Base-by-base conservation (phyloP, 352 stramenopile genomes). In the Pythium periplocum region DNA sequence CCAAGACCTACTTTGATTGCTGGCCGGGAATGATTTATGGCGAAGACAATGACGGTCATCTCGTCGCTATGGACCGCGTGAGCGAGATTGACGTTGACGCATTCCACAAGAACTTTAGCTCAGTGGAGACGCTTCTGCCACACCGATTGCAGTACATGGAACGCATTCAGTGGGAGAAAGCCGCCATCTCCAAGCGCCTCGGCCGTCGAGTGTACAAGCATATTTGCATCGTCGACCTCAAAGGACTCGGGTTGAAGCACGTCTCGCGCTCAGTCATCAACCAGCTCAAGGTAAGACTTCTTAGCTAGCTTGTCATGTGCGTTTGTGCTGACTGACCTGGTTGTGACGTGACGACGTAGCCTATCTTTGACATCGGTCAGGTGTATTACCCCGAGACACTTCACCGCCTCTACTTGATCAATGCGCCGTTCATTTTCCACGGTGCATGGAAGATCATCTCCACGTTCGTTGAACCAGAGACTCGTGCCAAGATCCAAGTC, bases 401-500 rank as follows among this genome's bases (percentile, higher is more conserved):
- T 34, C 80, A 86, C 53, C 71, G 75, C 1, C 64, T 94, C 41
- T 94, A 90, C 60, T 43, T 94, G 36, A 71, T 92, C 49, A 92
- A 94, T 53, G 80, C 80, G 3, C 83, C 83, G 17, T 84, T 89
- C 57, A 68, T 94, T 51, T 94, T 94, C 53, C 84, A 84, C 43
- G 76, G 75, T n/a, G 77, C 75, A 43, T 94, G 80, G 81, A 90
- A 89, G 64, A 62, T 92, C 51, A 86, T 94, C 52, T 70, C 73
- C 33, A 52, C 62, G 1, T 65, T 92, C 44, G 82, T 94, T 26
- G 72, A 92, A 50, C 64, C 79, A 0, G 79, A 87, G 47, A 89
- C 81, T n/a, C 71, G 73, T 34, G 75, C 90, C 51, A 94, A 94
- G 68, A 90, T 92, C 52, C 68, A 90, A 62, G 80, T 94, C 30